Percentiles rank a stretch among this genome's conserved stretches.
phyloP scores from a whole-genome alignment of 306 rosid genomes.

The Fragaria iinumae region DNA sequence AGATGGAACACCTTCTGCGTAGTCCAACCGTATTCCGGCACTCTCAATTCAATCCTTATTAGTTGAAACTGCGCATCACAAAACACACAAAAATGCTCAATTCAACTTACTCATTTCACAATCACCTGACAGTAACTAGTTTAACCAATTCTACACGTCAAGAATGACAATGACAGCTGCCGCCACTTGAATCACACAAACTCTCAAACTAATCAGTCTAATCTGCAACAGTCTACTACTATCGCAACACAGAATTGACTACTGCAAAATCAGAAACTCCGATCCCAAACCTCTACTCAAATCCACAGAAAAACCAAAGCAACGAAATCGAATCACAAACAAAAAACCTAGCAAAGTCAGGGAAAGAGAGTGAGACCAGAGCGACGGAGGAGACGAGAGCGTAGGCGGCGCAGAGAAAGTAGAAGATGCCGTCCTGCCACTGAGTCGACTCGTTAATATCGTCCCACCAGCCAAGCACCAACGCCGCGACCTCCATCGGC shows the following conservation, averaged over 20 bases:
- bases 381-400: slow-evolving; percentile 80
- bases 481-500: slow-evolving; percentile 32
- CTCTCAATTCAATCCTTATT: slow-evolving; percentile 88
- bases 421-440: slow-evolving; percentile 68
- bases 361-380: slow-evolving; percentile 41
- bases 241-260: too few species aligned
- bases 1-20: slow-evolving; percentile 96
- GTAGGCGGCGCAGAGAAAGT: slow-evolving; percentile 67
- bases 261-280: neutral
- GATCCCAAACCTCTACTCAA: slow-evolving; percentile 1
- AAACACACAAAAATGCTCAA: neutral
- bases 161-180: neutral
- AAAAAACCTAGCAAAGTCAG: neutral
- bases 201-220: too few species aligned
- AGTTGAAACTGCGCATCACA: slow-evolving; percentile 63
- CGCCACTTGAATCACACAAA: neutral
- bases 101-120: neutral
- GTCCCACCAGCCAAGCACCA: slow-evolving; percentile 56
- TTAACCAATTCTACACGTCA: neutral
- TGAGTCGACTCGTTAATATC: slow-evolving; percentile 43
- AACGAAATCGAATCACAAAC: neutral
- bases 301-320: neutral
- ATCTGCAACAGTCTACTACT: neutral
- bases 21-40: slow-evolving; percentile 96
- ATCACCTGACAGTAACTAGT: neutral